phyloP scores from a whole-genome alignment of 208 protist genomes.

The Lotmaria passim region DNA sequence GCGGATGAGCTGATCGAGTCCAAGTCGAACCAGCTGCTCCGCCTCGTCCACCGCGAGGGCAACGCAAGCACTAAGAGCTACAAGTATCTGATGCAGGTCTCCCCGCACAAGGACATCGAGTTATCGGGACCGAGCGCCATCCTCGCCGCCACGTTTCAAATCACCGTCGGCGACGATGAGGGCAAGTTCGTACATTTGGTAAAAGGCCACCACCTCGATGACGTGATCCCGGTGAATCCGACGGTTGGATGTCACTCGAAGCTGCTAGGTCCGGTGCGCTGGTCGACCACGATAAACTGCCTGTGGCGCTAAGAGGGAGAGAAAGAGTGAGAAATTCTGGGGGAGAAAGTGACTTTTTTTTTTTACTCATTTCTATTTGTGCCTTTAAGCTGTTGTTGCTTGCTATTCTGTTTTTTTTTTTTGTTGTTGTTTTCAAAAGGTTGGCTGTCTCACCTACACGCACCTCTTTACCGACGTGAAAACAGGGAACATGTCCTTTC shows the following conservation, averaged over 20 bases:
- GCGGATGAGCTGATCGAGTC: constrained; percentile 37
- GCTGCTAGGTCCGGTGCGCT: constrained; percentile 71
- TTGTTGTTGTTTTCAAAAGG: background rate
- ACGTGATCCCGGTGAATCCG: constrained; percentile 53
- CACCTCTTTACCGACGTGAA: no score
- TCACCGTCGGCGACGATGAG: constrained; percentile 60
- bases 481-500: no score
- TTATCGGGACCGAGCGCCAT: constrained; percentile 58
- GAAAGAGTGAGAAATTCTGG: no score
- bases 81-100: constrained; percentile 81
- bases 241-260: constrained; percentile 50
- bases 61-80: constrained; percentile 74
- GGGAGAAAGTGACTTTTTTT: no score
- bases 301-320: constrained; percentile 57
- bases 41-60: constrained; percentile 61
- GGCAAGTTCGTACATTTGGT: constrained; percentile 79
- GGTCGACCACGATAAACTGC: constrained; percentile 64
- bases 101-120: constrained; percentile 54
- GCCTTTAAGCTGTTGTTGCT: constrained; percentile 5
- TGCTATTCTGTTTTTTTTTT: background rate
- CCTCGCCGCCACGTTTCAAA: constrained; percentile 71
- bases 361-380: background rate
- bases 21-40: constrained; percentile 69
- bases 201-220: constrained; percentile 73
- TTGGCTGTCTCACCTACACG: background rate